These are phyloP conservation scores for Populus pruinosa DNA, from an alignment of 345 rosid species.

Conservation along the genomic window DNA sequence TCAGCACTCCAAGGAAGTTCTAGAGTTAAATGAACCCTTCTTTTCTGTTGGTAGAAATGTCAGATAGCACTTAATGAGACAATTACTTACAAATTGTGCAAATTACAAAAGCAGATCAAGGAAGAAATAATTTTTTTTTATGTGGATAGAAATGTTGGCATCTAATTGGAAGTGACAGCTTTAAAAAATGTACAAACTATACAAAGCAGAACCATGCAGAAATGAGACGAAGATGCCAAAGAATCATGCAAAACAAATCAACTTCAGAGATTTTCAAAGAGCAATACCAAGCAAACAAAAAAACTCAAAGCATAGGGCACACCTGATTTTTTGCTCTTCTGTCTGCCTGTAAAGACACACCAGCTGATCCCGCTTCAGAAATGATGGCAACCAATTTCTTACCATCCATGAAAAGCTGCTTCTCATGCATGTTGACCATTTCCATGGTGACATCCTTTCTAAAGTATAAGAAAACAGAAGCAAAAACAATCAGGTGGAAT, in stretches of 20 bases:
- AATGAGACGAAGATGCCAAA: background rate
- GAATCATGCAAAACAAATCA: background rate
- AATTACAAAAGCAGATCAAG: background rate
- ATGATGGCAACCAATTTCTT: constrained; percentile 89
- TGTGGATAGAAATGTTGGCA: background rate
- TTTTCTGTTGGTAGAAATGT: constrained; percentile 48
- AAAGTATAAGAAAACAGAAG: constrained; percentile 21
- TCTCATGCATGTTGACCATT: constrained; percentile 99
- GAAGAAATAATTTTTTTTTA: background rate
- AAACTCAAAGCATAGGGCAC: constrained; percentile 9
- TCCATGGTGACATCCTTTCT: constrained; percentile 97
- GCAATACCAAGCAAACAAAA: background rate
- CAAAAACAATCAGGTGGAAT: constrained; percentile 15
- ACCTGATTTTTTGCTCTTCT: constrained; percentile 94
- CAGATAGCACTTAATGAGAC: constrained; percentile 3
- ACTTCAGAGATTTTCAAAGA: constrained; percentile 1
- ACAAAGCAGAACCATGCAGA: too few species aligned
- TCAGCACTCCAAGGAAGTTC: constrained; percentile 99
- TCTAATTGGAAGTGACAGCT: too few species aligned
- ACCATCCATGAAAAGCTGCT: constrained; percentile 97
- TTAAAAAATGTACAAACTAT: too few species aligned
- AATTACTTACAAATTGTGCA: background rate
- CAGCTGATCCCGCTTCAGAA: constrained; percentile 99
- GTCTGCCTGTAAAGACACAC: constrained; percentile 97
- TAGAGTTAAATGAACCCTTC: constrained; percentile 93